A percentile compares a stretch with the other conserved stretches of the same genome.
These are phyloP conservation scores for Entoloma clypeatum DNA, from an alignment of 1,284 basidiomycete genomes.

Conservation along the genomic window DNA sequence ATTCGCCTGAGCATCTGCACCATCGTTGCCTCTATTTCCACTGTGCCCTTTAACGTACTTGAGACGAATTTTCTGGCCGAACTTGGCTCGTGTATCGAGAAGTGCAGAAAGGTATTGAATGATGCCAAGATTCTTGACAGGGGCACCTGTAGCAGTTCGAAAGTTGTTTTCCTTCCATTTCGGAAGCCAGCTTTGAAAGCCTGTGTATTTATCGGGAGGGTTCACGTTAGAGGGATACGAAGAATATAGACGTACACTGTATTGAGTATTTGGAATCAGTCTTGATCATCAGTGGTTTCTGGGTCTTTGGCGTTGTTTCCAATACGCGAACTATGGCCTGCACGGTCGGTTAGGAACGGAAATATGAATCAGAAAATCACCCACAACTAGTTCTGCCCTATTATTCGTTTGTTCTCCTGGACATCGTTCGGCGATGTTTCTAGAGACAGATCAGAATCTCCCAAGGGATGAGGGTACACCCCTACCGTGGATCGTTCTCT, in stretches of 20 bases:
- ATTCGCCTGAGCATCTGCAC: conserved; percentile 69
- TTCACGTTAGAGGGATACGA: not conserved
- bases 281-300: conserved; percentile 59
- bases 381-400: conserved; percentile 77
- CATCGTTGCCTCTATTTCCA: conserved; percentile 73
- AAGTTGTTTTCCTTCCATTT: conserved; percentile 58
- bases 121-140: conserved; percentile 63
- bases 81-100: conserved; percentile 42
- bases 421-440: conserved; percentile 75
- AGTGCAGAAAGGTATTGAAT: conserved; percentile 61
- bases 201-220: conserved; percentile 33
- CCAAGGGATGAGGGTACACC: not conserved
- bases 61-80: conserved; percentile 53
- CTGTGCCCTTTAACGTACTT: conserved; percentile 70
- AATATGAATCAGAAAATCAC: conserved; percentile 23
- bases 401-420: conserved; percentile 88
- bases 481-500: conserved; percentile 53
- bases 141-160: conserved; percentile 40
- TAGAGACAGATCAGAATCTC: conserved; percentile 24
- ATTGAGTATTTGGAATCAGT: conserved; percentile 79
- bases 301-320: conserved; percentile 56
- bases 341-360: conserved; percentile 2
- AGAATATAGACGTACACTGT: conserved; percentile 43
- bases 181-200: conserved; percentile 60
- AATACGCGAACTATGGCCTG: conserved; percentile 76